Conservation (phyloP, 1,284 basidiomycete species). For the Moesziomyces sp. region DNA sequence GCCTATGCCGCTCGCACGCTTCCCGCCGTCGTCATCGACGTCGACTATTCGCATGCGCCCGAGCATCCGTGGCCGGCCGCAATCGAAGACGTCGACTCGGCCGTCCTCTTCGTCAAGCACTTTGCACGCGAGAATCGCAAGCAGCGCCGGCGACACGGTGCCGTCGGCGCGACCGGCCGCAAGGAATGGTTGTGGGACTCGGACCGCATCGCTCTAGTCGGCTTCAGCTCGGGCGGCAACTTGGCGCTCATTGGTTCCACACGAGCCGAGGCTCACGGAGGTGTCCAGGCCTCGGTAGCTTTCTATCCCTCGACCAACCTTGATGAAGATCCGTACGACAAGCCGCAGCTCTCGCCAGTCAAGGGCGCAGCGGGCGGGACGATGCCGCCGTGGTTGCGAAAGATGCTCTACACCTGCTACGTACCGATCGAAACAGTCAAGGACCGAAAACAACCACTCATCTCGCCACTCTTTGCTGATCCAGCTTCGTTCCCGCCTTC, state of each 20-base stretch:
- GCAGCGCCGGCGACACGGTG: constrained; percentile 31
- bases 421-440: constrained; percentile 27
- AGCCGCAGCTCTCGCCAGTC: constrained; percentile 39
- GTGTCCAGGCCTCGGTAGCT: constrained; percentile 39
- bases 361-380: constrained; percentile 41
- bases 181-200: constrained; percentile 45
- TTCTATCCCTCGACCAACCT: constrained; percentile 56
- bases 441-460: constrained; percentile 39
- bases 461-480: constrained; percentile 45
- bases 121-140: constrained; percentile 30
- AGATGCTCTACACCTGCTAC: constrained; percentile 44
- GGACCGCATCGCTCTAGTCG: constrained; percentile 43
- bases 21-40: constrained; percentile 72
- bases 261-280: constrained; percentile 19
- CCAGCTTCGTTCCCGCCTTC: constrained; percentile 26
- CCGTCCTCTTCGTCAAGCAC: constrained; percentile 73
- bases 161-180: constrained; percentile 20
- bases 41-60: constrained; percentile 80
- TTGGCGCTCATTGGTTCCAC: constrained; percentile 38
- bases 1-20: constrained; percentile 28
- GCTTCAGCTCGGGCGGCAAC: constrained; percentile 53
- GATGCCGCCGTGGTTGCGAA: constrained; percentile 38
- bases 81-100: constrained; percentile 77
- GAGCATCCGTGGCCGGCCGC: constrained; percentile 80
- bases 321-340: constrained; percentile 44